Percentiles rank a stretch among this genome's conserved stretches.
These are phyloP conservation scores for Ampelomyces quisqualis DNA, from an alignment of 2,329 filamentous ascomycete species.

Conservation along the genomic window DNA sequence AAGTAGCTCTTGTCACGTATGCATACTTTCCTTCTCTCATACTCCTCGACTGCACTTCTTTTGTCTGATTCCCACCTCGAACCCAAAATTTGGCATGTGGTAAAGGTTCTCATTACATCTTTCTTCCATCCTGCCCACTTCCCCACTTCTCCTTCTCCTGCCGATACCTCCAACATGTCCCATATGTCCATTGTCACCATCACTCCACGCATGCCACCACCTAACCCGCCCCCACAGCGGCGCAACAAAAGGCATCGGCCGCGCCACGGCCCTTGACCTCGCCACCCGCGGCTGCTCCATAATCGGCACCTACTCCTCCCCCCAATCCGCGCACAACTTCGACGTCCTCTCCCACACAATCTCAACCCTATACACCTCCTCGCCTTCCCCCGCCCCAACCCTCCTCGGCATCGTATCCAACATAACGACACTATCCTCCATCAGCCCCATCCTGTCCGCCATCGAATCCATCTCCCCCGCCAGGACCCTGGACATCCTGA, in stretches of 20 bases:
- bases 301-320: conserved; percentile 33
- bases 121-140: too few species aligned
- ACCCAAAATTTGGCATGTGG: too few species aligned
- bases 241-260: conserved; percentile 33
- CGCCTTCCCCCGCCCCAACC: conserved; percentile 6
- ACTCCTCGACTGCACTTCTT: background rate
- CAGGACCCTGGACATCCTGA: conserved; percentile 25
- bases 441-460: conserved; percentile 11
- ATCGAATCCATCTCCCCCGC: conserved; percentile 16
- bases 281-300: conserved; percentile 32
- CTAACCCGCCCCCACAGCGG: conserved; percentile 17
- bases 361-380: conserved; percentile 13
- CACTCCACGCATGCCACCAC: background rate
- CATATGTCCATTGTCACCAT: background rate
- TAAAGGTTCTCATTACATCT: too few species aligned
- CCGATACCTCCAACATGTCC: background rate
- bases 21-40: conserved; percentile 2
- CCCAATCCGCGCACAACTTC: conserved; percentile 25
- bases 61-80: background rate
- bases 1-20: conserved; percentile 37
- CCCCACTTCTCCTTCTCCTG: too few species aligned
- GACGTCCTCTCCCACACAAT: conserved; percentile 26
- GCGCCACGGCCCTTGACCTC: conserved; percentile 33
- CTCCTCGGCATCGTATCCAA: conserved; percentile 25
- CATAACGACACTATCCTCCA: conserved; percentile 19